Base-by-base conservation (phyloP, 2,329 filamentous ascomycete species). In the Teratosphaeria viscida region DNA sequence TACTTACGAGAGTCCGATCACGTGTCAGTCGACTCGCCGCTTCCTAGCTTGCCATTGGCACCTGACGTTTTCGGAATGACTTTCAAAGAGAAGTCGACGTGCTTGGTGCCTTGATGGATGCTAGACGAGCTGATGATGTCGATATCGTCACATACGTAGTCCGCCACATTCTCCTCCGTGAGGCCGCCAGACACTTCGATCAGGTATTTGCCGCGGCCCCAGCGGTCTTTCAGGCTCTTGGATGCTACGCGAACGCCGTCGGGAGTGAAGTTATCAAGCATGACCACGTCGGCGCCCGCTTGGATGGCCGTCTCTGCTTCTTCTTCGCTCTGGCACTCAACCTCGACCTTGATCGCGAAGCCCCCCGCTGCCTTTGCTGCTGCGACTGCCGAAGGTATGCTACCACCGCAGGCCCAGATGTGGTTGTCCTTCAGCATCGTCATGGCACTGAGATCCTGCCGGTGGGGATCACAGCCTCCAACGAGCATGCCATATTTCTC, bases 351-450 rank as follows among this genome's bases (percentile, higher is more conserved):
- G 61, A 96, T 81, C 49, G 89, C 85, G 75, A 97, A 99, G 0
- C 94, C 94, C 8, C 86, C 92, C 0, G 87, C 90, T 11, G 85
- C 81, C 72, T 90, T 90, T 27, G 94, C 94, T 2, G 92, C 90
- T 49, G 79, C 79, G 27, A 99, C 92, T 5, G 94, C 94, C 26
- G 88, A 85, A 1, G 88, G 85, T 73, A 99, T 97, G 71, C 88
- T 89, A 29, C 80, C 80, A 52, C 87, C 87, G 58, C 88, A 87
- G 63, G 90, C 90, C 88, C 92, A 96, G 60, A 99, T 87, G 76
- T 99, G 94, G 76, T 99, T 99, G 76, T 99, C 94, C 79, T 99
- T 99, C 65, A 99, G 81, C 94, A 99, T 99, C 59, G 92, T 92
- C 94, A 99, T 97, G 64, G 87, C 84, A 73, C 74, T 77, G 2